Percentiles rank a stretch among this genome's conserved stretches.
Conservation (phyloP, 2,329 filamentous ascomycete species). For the Bipolaris oryzae region DNA sequence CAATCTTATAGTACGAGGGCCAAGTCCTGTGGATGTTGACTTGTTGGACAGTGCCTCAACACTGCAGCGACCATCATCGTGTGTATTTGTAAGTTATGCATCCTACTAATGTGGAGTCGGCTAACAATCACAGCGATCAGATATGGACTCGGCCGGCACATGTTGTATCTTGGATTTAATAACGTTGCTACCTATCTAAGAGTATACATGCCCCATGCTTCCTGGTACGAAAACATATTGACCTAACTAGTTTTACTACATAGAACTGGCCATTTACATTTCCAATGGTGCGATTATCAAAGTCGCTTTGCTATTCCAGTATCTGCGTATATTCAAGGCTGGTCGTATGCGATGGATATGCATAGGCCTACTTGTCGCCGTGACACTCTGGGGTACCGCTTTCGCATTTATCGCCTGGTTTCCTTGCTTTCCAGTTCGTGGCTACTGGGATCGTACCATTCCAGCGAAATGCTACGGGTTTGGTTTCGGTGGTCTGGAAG, state of each 20-base stretch:
- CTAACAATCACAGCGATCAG: slow-evolving; percentile 34
- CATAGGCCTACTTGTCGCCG: slow-evolving; percentile 27
- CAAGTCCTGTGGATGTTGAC: slow-evolving; percentile 2
- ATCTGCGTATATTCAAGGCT: slow-evolving; percentile 46
- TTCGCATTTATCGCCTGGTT: slow-evolving; percentile 43
- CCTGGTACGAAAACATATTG: neutral
- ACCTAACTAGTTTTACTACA: slow-evolving; percentile 34
- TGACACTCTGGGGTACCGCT: slow-evolving; percentile 39
- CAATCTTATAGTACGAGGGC: no score
- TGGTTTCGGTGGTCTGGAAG: slow-evolving; percentile 22
- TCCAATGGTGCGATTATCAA: slow-evolving; percentile 44
- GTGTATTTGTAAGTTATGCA: slow-evolving; percentile 28
- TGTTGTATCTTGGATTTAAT: slow-evolving; percentile 30
- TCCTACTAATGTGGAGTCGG: no score
- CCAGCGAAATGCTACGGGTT: slow-evolving; percentile 39
- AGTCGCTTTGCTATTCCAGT: slow-evolving; percentile 44
- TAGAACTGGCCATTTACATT: slow-evolving; percentile 39
- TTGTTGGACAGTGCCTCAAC: slow-evolving; percentile 26
- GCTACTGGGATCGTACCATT: slow-evolving; percentile 30
- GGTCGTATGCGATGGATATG: slow-evolving; percentile 39
- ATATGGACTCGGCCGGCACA: slow-evolving; percentile 42
- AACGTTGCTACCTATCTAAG: slow-evolving; percentile 23
- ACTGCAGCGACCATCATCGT: slow-evolving; percentile 34
- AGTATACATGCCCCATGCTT: slow-evolving; percentile 10
- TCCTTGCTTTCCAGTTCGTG: slow-evolving; percentile 35